These are phyloP conservation scores for Sporothrix humicola DNA, from an alignment of 2,329 filamentous ascomycete species.

Conservation along the genomic window DNA sequence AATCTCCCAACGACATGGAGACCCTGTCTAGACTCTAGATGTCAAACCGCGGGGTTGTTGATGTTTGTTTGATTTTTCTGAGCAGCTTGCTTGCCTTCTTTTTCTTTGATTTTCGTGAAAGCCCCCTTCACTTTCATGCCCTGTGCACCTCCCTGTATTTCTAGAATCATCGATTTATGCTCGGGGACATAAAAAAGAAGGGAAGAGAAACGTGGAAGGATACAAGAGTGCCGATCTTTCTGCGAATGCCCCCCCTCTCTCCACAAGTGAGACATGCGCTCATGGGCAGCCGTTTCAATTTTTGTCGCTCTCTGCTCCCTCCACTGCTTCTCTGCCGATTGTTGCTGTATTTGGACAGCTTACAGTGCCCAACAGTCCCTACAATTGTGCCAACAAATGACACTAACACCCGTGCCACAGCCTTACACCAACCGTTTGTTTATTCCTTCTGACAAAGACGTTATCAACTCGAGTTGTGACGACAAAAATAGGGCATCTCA, in stretches of 20 bases:
- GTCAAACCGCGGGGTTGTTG: background rate
- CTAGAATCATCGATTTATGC: background rate
- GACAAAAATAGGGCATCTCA: background rate
- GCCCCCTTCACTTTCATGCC: background rate
- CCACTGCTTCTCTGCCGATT: background rate
- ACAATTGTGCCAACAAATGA: background rate
- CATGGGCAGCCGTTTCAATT: constrained; percentile 22
- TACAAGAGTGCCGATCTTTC: background rate
- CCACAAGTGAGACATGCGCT: constrained; percentile 14
- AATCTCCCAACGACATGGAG: background rate
- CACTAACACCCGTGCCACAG: background rate
- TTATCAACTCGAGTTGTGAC: background rate
- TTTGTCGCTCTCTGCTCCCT: background rate
- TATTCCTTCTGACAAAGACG: background rate
- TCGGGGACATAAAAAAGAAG: background rate
- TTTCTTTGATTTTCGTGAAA: background rate
- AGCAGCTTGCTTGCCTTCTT: background rate
- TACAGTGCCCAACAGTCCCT: background rate
- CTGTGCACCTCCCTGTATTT: background rate
- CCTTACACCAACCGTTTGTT: constrained; percentile 8
- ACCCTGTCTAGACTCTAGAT: background rate
- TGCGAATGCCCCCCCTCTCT: background rate
- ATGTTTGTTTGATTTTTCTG: background rate
- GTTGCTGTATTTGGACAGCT: background rate
- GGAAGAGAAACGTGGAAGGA: background rate